A percentile compares a stretch with the other conserved stretches of the same genome.
phyloP scores from a whole-genome alignment of 1,284 basidiomycete genomes.

The Ceratobasidium sp. region DNA sequence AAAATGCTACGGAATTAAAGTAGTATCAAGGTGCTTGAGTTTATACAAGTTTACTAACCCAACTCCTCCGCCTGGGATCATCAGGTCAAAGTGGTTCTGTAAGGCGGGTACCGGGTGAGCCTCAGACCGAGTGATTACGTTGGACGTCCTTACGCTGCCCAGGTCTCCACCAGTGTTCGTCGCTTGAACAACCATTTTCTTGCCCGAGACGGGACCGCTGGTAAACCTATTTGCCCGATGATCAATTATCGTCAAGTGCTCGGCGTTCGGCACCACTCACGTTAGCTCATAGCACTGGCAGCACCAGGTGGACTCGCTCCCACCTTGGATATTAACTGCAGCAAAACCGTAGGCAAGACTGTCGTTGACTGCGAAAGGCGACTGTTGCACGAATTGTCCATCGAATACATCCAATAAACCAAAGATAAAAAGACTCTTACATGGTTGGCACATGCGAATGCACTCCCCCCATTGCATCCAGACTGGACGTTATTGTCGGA shows the following conservation, averaged over 20 bases:
- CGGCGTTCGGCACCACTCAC: constrained; percentile 10
- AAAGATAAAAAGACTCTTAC: background rate
- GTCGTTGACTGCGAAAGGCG: constrained; percentile 47
- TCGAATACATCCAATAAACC: background rate
- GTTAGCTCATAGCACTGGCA: constrained; percentile 49
- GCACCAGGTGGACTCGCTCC: constrained; percentile 47
- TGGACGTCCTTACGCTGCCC: constrained; percentile 31
- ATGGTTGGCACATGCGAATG: constrained; percentile 47
- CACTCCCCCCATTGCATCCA: constrained; percentile 46
- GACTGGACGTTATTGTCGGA: constrained; percentile 46
- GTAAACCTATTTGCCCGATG: constrained; percentile 46
- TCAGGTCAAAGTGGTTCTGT: constrained; percentile 48
- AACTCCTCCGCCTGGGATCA: constrained; percentile 49
- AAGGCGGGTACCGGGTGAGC: background rate
- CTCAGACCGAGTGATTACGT: too few species aligned
- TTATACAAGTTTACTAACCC: constrained; percentile 26
- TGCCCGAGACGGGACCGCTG: constrained; percentile 47
- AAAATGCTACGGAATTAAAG: constrained; percentile 26
- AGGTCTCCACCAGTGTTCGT: constrained; percentile 49
- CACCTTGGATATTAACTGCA: constrained; percentile 47
- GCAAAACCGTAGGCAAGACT: constrained; percentile 48
- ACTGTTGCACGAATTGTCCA: background rate
- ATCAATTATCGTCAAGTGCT: background rate
- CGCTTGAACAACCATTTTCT: constrained; percentile 48
- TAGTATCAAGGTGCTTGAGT: background rate